These are phyloP conservation scores for Neurospora sp. DNA, from an alignment of 495 filamentous ascomycete species.

Conservation along the genomic window DNA sequence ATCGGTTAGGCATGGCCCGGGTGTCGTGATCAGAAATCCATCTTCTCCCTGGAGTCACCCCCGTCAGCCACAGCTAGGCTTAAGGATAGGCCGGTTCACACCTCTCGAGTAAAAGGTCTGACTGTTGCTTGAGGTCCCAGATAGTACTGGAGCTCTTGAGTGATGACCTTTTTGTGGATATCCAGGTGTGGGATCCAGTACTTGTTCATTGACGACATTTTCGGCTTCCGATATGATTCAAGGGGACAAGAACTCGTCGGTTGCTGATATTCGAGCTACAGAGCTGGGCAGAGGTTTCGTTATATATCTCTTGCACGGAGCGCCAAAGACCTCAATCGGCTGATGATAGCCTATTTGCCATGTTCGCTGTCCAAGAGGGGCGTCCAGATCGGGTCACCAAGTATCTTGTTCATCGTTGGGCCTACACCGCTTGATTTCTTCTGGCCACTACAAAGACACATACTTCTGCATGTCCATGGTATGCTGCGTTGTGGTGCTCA, in stretches of 20 bases:
- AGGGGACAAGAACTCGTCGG: neutral
- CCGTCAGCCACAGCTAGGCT: constrained; percentile 19
- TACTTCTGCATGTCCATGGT: constrained; percentile 6
- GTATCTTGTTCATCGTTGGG: constrained; percentile 6
- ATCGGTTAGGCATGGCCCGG: constrained; percentile 43
- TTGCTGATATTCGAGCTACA: neutral
- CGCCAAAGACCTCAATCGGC: neutral
- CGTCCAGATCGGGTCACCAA: constrained; percentile 8
- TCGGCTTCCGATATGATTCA: neutral
- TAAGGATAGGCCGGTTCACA: constrained; percentile 16
- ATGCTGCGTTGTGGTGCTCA: constrained; percentile 9
- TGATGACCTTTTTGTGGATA: constrained; percentile 49
- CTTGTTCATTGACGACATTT: constrained; percentile 38
- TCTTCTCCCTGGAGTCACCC: constrained; percentile 38
- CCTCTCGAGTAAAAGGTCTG: constrained; percentile 42
- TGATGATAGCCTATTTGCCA: constrained; percentile 7
- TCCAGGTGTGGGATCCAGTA: constrained; percentile 49
- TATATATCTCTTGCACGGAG: constrained; percentile 12
- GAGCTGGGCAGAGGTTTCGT: neutral
- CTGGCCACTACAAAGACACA: constrained; percentile 12
- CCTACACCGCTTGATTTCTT: constrained; percentile 15
- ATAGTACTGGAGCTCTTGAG: constrained; percentile 45
- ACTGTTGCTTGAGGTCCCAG: constrained; percentile 45
- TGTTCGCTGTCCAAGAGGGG: constrained; percentile 11
- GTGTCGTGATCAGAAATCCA: constrained; percentile 46